Evolutionary conservation across 176 grass and related monocot species (phyloP), one percentile per base, ranked within the genome.

Genomic region (Urochloa ruziziensis): DNA sequence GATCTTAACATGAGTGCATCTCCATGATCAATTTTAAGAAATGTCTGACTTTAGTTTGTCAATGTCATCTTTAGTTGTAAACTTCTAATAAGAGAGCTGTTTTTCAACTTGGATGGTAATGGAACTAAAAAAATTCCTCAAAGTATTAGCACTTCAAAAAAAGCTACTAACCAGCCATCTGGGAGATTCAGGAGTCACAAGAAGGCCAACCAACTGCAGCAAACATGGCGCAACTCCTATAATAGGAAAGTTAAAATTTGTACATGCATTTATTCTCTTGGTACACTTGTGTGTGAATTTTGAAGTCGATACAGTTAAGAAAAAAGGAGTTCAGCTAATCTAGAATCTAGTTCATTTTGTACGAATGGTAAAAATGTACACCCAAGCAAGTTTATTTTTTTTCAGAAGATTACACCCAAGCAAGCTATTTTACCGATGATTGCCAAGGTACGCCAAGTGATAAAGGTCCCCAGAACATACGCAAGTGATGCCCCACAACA

Each of bases 361-460:
- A 10, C 0, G 49, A 74, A 61, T 48, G 51, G n/a, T 49, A 57
- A 33, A 62, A 30, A 79, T 61, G 72, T 77, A 37, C n/a, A 44
- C 28, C 5, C 10, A 70, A 62, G 77, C 0, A 63, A 71, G 15
- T n/a, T n/a, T n/a, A n/a, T n/a, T n/a, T n/a, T n/a, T n/a, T n/a
- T n/a, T n/a, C n/a, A n/a, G n/a, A n/a, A n/a, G n/a, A n/a, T n/a
- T 77, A 37, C n/a, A 44, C 28, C 5, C 10, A 70, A 62, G 77
- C 0, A 63, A 71, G 15, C 4, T 64, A 83, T 79, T 13, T 49
- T 94, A 89, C 94, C 94, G 10, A 97, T 82, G 33, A 88, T 79
- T 90, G 94, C 91, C 87, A 97, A 87, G 44, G 74, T 80, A 66
- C 89, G 91, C 94, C 94, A 97, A 13, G 89, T 94, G 51, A 92